Conservation (phyloP, 2,329 filamentous ascomycete species). For the Claviceps sorghi region DNA sequence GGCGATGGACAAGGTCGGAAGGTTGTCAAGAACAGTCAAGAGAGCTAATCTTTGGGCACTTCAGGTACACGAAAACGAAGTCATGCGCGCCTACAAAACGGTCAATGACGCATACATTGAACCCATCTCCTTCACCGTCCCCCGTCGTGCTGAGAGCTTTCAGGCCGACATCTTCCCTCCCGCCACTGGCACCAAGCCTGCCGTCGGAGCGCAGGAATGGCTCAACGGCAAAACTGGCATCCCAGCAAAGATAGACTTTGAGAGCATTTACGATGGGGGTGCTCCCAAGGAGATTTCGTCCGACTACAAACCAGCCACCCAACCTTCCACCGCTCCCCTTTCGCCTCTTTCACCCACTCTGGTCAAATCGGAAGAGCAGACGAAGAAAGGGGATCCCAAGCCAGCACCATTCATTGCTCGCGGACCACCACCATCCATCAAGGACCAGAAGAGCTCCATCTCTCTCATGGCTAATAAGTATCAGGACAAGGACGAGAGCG, state of each 20-base stretch:
- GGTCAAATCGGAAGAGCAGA: slow-evolving; percentile 23
- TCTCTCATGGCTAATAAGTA: slow-evolving; percentile 74
- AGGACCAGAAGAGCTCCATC: slow-evolving; percentile 78
- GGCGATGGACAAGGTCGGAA: not conserved
- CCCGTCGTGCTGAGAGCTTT: slow-evolving; percentile 83
- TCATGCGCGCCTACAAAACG: slow-evolving; percentile 93
- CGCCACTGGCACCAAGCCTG: slow-evolving; percentile 63
- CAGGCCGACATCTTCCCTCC: slow-evolving; percentile 96
- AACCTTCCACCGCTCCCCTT: slow-evolving; percentile 27
- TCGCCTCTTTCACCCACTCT: slow-evolving; percentile 13
- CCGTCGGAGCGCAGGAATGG: slow-evolving; percentile 71
- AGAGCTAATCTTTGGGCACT: slow-evolving; percentile 10
- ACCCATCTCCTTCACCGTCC: slow-evolving; percentile 94
- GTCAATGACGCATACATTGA: slow-evolving; percentile 91
- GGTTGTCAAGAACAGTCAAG: too few species aligned
- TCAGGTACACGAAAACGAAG: slow-evolving; percentile 83
- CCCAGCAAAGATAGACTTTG: slow-evolving; percentile 85
- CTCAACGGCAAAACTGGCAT: slow-evolving; percentile 68
- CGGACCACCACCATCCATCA: slow-evolving; percentile 51
- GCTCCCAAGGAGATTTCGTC: slow-evolving; percentile 62
- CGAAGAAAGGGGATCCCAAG: slow-evolving; percentile 25
- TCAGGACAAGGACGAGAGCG: slow-evolving; percentile 56
- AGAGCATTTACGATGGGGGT: slow-evolving; percentile 76
- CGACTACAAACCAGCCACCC: slow-evolving; percentile 46
- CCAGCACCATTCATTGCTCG: slow-evolving; percentile 28